Evolutionary conservation across 257 asterid genomes (phyloP).

Genomic region (Jaltomata sinuosa): DNA sequence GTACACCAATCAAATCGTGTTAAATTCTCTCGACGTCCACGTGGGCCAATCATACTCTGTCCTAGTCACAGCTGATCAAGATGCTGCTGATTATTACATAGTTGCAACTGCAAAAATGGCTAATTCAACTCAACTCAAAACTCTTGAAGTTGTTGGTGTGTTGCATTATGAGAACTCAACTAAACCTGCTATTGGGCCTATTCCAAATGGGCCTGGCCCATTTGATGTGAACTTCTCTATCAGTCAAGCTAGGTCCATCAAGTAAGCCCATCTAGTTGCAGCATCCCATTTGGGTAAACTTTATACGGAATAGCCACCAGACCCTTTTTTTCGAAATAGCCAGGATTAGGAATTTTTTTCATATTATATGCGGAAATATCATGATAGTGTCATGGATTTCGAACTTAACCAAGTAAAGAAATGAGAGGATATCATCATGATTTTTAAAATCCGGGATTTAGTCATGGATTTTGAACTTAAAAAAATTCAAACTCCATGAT

Average conservation of each 20-base stretch:
- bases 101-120: constrained; percentile 58
- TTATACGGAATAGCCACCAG: too few species aligned
- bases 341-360: too few species aligned
- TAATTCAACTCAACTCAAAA: not conserved
- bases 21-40: constrained; percentile 55
- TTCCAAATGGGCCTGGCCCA: constrained; percentile 56
- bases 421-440: not conserved
- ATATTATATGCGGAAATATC: not conserved
- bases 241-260: constrained; percentile 46
- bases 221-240: constrained; percentile 37
- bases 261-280: constrained; percentile 17
- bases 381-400: not conserved
- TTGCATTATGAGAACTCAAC: constrained; percentile 53
- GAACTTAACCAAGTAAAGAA: not conserved
- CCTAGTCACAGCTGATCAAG: constrained; percentile 44
- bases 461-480: not conserved
- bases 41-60: constrained; percentile 78
- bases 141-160: constrained; percentile 38
- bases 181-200: constrained; percentile 29
- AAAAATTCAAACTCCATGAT: not conserved
- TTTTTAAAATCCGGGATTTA: not conserved
- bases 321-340: too few species aligned
- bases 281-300: not conserved
- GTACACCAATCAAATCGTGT: constrained; percentile 31
- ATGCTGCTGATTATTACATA: constrained; percentile 36